Conservation (phyloP, 768 basidiomycete genomes). For the Tremella mesenterica region DNA sequence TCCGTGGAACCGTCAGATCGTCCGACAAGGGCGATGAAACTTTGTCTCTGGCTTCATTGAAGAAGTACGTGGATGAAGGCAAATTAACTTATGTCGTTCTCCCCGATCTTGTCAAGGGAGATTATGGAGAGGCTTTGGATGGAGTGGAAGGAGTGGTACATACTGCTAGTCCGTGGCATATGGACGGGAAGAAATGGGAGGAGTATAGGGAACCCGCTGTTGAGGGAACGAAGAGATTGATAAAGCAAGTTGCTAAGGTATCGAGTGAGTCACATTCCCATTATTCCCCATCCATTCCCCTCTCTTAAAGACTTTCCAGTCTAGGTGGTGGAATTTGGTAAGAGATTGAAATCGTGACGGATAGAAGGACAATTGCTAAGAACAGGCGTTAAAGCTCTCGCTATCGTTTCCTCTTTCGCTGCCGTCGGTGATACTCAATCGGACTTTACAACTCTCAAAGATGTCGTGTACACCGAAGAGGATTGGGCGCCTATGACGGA, state of each 20-base stretch:
- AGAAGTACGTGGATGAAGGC: constrained; percentile 12
- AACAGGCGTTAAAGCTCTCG: constrained; percentile 21
- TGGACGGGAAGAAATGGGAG: constrained; percentile 17
- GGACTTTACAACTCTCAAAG: constrained; percentile 13
- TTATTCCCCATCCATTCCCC: not conserved
- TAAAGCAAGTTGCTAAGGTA: constrained; percentile 28
- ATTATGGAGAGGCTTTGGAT: constrained; percentile 27
- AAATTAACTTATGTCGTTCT: constrained; percentile 27
- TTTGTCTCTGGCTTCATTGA: constrained; percentile 14
- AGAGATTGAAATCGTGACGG: not conserved
- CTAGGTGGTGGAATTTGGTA: no score
- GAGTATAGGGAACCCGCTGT: constrained; percentile 27
- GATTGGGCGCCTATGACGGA: constrained; percentile 33
- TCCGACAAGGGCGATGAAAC: constrained; percentile 20
- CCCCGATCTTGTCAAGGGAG: constrained; percentile 27
- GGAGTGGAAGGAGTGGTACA: constrained; percentile 26
- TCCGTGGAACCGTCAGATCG: constrained; percentile 34
- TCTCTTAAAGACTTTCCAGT: no score
- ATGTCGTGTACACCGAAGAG: constrained; percentile 28
- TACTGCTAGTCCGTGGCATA: constrained; percentile 27
- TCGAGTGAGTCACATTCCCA: constrained; percentile 8
- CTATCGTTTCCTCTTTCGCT: constrained; percentile 21
- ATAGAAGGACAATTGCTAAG: not conserved
- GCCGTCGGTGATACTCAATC: constrained; percentile 18
- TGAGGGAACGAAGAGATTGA: constrained; percentile 24